phyloP scores from a whole-genome alignment of 495 filamentous ascomycete species.

The Rusavskia elegans region DNA sequence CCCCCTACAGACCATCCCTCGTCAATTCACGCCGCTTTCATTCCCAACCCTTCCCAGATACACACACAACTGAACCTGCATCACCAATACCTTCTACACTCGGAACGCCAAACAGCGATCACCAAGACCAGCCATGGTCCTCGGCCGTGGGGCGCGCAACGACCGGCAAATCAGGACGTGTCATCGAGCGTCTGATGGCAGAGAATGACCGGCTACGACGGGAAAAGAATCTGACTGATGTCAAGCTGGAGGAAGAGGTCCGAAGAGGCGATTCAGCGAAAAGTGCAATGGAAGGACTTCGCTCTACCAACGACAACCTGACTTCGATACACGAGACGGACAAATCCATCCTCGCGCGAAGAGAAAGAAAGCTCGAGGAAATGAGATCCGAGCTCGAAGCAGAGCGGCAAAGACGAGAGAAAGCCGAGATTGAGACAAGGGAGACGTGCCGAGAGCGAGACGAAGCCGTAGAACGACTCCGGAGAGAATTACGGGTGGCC shows the following conservation, averaged over 20 bases:
- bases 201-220: slow-evolving; percentile 76
- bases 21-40: not conserved
- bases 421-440: slow-evolving; percentile 45
- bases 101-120: slow-evolving; percentile 24
- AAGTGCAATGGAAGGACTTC: slow-evolving; percentile 53
- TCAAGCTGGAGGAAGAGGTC: slow-evolving; percentile 25
- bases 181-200: slow-evolving; percentile 77
- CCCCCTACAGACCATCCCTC: slow-evolving; percentile 3
- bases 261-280: slow-evolving; percentile 54
- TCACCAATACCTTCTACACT: slow-evolving; percentile 16
- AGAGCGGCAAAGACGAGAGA: slow-evolving; percentile 46
- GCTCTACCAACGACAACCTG: slow-evolving; percentile 55
- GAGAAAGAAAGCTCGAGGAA: slow-evolving; percentile 67
- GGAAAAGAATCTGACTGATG: slow-evolving; percentile 58
- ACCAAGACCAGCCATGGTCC: slow-evolving; percentile 38
- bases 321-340: slow-evolving; percentile 52
- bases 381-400: slow-evolving; percentile 47
- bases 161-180: slow-evolving; percentile 79
- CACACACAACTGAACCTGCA: slow-evolving; percentile 7
- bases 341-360: slow-evolving; percentile 53
- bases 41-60: slow-evolving; percentile 14
- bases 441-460: slow-evolving; percentile 46
- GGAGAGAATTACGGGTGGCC: slow-evolving; percentile 45
- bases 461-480: slow-evolving; percentile 35
- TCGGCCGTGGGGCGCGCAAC: slow-evolving; percentile 62